Conservation (phyloP, 306 rosid species). For the Dalbergia cultrata region DNA sequence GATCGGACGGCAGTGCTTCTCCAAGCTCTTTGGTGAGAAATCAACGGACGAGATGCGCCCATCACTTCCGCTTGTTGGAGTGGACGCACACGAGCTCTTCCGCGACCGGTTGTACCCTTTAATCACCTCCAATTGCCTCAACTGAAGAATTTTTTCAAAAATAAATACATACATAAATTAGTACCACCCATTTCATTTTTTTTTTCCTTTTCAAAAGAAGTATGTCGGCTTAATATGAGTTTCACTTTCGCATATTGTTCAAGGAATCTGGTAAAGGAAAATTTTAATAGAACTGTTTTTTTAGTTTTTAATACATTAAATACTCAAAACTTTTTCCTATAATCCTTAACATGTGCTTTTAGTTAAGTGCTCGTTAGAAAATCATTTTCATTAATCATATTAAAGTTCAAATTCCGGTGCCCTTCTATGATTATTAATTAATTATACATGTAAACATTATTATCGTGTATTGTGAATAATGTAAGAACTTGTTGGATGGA, state of each 20-base stretch:
- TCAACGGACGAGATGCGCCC: constrained; percentile 50
- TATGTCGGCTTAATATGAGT: background rate
- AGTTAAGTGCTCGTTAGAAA: no score
- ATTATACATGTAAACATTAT: background rate
- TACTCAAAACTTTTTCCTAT: no score
- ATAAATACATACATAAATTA: background rate
- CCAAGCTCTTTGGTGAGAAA: constrained; percentile 75
- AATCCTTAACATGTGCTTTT: no score
- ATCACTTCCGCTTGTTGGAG: constrained; percentile 52
- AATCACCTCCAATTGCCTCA: constrained; percentile 52
- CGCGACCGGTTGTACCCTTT: constrained; percentile 53
- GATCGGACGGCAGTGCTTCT: constrained; percentile 93
- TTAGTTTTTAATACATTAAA: no score
- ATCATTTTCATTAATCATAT: background rate
- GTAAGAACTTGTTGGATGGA: background rate
- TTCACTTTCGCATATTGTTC: background rate
- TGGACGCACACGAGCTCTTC: constrained; percentile 52
- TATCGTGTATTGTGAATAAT: background rate
- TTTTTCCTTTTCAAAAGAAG: no score
- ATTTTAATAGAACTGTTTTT: no score
- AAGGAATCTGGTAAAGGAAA: no score
- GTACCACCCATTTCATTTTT: background rate
- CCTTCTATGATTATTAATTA: background rate
- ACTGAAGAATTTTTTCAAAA: background rate
- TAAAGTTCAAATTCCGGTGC: background rate